Base-by-base conservation (phyloP, 371 early-diverging fungal genomes). In the Apophysomyces variabilis region DNA sequence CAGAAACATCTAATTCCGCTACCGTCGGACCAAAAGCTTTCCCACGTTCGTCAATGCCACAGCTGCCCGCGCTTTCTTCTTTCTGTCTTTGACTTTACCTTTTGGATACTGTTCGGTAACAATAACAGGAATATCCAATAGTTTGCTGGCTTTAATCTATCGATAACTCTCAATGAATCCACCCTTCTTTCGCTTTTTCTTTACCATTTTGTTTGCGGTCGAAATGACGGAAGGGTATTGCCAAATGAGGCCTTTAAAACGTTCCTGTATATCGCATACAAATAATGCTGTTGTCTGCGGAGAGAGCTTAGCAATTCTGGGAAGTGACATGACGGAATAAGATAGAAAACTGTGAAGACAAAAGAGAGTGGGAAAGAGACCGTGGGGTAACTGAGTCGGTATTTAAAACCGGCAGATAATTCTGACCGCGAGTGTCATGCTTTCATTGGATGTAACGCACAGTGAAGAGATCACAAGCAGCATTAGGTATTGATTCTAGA, bases 181-280 rank as follows among this genome's bases (percentile, higher is more conserved):
- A 39, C 26, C 46, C 54, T 35, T 50, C 36, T 32, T 11, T 67
- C 14, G 5, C 47, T 37, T 46, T 56, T 41, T 57, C 7, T 61
- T 66, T 70, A 94, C 90, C 95, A 97, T 90, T 80, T 97, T 97
- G 46, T 84, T 73, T 3, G 97, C 93, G n/a, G 93, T 94, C 44
- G 89, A 83, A 56, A 96, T 87, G 44, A 98, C 85, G 38, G 89
- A 86, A 32, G 88, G 87, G 65, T 87, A 95, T 41, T 90, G 88
- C 84, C 90, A 90, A 75, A 96, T 96, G 56, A 83, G 81, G 1
- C 85, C 68, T 65, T 92, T 84, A 82, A 98, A 98, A 60, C 88
- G 85, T 58, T 94, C 95, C 81, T 98, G 97, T 60, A 98, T 87
- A 74, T 98, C 97, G 76, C 98, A 97, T 47, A 95, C 78, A 66